Percentiles rank a stretch among this genome's conserved stretches.
Evolutionary conservation across 1,284 basidiomycete genomes (phyloP).

Genomic region (Papiliotrema flavescens): DNA sequence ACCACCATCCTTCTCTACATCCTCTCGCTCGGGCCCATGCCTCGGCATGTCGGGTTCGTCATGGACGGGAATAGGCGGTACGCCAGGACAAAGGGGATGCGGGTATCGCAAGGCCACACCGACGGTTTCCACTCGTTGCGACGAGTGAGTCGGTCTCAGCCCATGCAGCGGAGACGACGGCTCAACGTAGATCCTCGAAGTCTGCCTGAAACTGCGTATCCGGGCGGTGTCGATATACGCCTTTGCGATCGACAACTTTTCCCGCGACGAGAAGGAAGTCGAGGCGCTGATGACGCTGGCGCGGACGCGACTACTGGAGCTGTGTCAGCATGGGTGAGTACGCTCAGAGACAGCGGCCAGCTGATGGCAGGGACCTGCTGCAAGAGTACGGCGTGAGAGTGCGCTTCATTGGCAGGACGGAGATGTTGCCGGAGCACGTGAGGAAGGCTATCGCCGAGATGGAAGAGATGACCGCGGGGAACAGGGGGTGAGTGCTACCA

Average conservation of each 20-base stretch:
- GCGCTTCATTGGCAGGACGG: constrained; percentile 72
- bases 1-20: constrained; percentile 58
- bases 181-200: constrained; percentile 64
- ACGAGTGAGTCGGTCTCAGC: constrained; percentile 64
- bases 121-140: constrained; percentile 80
- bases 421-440: constrained; percentile 74
- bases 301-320: constrained; percentile 73
- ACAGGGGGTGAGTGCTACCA: constrained; percentile 58
- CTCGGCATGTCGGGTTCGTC: constrained; percentile 88
- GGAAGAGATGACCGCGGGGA: constrained; percentile 72
- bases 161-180: no score
- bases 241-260: constrained; percentile 97
- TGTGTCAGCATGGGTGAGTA: constrained; percentile 75
- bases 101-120: constrained; percentile 72
- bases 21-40: constrained; percentile 77
- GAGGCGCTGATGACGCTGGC: constrained; percentile 81
- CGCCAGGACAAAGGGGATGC: constrained; percentile 66
- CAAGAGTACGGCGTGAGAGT: constrained; percentile 79
- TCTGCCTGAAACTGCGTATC: constrained; percentile 72
- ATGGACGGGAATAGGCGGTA: constrained; percentile 98
- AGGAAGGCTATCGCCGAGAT: constrained; percentile 67
- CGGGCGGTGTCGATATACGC: constrained; percentile 88
- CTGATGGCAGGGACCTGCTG: constrained; percentile 62
- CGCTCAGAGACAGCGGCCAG: background rate
- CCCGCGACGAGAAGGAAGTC: constrained; percentile 80